A percentile compares a stretch with the other conserved stretches of the same genome.
These are phyloP conservation scores for Rutstroemia sp. DNA, from an alignment of 2,329 filamentous ascomycete species.

Conservation along the genomic window DNA sequence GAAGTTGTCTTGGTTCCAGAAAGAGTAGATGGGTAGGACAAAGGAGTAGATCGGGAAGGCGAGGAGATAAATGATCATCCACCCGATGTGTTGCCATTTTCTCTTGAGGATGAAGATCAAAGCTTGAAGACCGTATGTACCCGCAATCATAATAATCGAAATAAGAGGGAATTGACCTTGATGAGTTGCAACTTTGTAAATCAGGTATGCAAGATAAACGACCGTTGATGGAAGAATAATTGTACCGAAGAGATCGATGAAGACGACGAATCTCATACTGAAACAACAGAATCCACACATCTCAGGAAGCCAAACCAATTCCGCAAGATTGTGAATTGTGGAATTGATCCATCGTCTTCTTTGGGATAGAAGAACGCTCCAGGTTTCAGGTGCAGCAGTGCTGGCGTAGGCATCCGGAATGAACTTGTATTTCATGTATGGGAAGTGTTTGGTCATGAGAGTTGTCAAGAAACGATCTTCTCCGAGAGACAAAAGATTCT, in stretches of 20 bases:
- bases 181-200: slow-evolving; percentile 66
- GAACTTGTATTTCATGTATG: slow-evolving; percentile 93
- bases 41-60: slow-evolving; percentile 94
- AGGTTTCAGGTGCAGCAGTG: slow-evolving; percentile 89
- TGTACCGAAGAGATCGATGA: slow-evolving; percentile 89
- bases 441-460: slow-evolving; percentile 97
- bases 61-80: slow-evolving; percentile 99
- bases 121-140: slow-evolving; percentile 90
- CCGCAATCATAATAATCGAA: slow-evolving; percentile 82
- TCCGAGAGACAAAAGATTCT: slow-evolving; percentile 88
- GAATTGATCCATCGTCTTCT: slow-evolving; percentile 99
- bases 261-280: slow-evolving; percentile 93
- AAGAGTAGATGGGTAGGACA: slow-evolving; percentile 87
- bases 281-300: slow-evolving; percentile 99
- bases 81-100: slow-evolving; percentile 97
- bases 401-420: slow-evolving; percentile 86
- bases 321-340: slow-evolving; percentile 90
- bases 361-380: slow-evolving; percentile 92
- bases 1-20: slow-evolving; percentile 99
- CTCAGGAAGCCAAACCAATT: slow-evolving; percentile 83
- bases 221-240: slow-evolving; percentile 86
- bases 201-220: slow-evolving; percentile 77
- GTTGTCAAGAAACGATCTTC: slow-evolving; percentile 97
- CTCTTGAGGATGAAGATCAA: slow-evolving; percentile 94
- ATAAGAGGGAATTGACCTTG: slow-evolving; percentile 75